Conservation (phyloP, 352 stramenopile genomes). For the Peronospora destructor region DNA sequence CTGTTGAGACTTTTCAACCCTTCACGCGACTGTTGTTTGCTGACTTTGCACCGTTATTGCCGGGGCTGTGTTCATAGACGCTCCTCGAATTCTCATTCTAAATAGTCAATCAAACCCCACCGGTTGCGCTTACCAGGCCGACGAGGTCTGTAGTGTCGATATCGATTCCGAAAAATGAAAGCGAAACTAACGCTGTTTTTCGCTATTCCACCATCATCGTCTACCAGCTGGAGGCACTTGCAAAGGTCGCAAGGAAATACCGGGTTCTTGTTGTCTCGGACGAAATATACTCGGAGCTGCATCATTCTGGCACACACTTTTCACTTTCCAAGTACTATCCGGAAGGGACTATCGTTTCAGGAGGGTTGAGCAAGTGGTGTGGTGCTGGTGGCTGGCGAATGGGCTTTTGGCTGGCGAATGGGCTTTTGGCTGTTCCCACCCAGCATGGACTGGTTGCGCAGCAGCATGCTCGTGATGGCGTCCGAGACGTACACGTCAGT, state of each 20-base stretch:
- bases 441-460: slow-evolving; percentile 71
- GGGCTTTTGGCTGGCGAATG: slow-evolving; percentile 84
- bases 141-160: slow-evolving; percentile 40
- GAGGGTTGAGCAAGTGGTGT: slow-evolving; percentile 84
- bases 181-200: slow-evolving; percentile 2
- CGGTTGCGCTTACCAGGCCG: slow-evolving; percentile 69
- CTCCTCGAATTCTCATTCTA: slow-evolving; percentile 77
- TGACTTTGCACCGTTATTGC: not conserved
- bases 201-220: not conserved
- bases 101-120: slow-evolving; percentile 85
- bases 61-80: slow-evolving; percentile 35
- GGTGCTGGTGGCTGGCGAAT: slow-evolving; percentile 83
- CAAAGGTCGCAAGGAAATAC: slow-evolving; percentile 73
- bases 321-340: slow-evolving; percentile 84
- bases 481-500: slow-evolving; percentile 87
- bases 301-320: slow-evolving; percentile 61
- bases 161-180: not conserved
- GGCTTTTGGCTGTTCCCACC: slow-evolving; percentile 83
- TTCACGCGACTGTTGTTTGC: not conserved
- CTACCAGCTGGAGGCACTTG: slow-evolving; percentile 49
- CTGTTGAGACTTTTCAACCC: not conserved
- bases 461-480: slow-evolving; percentile 85
- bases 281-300: slow-evolving; percentile 85
- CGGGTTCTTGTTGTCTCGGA: slow-evolving; percentile 85
- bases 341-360: slow-evolving; percentile 83